Base-by-base conservation (phyloP, 495 filamentous ascomycete genomes). In the Neurospora intermedia region DNA sequence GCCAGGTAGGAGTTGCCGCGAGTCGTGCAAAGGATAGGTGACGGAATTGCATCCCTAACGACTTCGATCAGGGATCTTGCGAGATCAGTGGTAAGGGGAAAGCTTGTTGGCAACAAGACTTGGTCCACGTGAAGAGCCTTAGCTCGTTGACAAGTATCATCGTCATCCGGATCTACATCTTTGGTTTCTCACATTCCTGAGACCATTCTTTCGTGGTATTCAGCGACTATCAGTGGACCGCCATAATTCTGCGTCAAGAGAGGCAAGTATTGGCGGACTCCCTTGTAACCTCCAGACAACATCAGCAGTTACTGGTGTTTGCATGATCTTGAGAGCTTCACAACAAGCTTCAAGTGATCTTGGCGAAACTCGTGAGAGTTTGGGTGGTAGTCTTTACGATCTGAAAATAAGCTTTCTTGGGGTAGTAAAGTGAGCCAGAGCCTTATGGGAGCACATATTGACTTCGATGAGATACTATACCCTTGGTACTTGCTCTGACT, bases 1-100 rank as follows among this genome's bases (percentile, higher is more conserved):
- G 45, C 38, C 38, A 27, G 71, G 43, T 71, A 77, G 62, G 71
- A 62, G 66, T n/a, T 71, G 73, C 71, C 72, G 72, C 73, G 75
- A 74, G 73, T 78, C 77, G 76, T 77, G 77, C 16, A 62, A 38
- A 38, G 27, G 43, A 46, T 72, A 73, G 70, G 48, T 42, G 59
- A 73, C 18, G 43, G 48, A 15, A 66, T 54, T 23, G 59, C n/a
- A 54, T 20, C 40, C 31, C 23, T 16, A 27, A 40, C 16, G 27
- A 59, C 43, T 35, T 38, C n/a, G 38, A 40, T 15, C 46, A 38
- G 31, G 69, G 40, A 48, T 16, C 54, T 66, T 15, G 54, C 35
- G 54, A 66, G 54, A 66, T 66, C 54, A 35, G 54, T 66, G 35
- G 54, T 15, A 66, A 18, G 54, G 54, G 27, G 54, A 66, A 35